Conservation (phyloP, 2,329 filamentous ascomycete genomes). For the Colletotrichum cuscutae region DNA sequence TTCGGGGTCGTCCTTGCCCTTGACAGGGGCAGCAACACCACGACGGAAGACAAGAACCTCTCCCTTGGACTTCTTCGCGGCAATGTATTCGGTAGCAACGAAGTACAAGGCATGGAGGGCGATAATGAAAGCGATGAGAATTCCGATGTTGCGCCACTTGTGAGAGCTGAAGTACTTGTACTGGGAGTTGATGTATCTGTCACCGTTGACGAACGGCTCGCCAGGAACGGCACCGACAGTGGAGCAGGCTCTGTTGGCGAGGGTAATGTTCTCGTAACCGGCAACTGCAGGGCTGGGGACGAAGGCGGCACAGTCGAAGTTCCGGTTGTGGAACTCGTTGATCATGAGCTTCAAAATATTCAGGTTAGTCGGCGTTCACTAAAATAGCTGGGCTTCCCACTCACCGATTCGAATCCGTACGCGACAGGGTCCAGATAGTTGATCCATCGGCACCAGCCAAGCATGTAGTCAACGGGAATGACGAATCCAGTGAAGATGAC, state of each 20-base stretch:
- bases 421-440: conserved; percentile 61
- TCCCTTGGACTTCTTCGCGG: conserved; percentile 66
- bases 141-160: conserved; percentile 66
- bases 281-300: conserved; percentile 18
- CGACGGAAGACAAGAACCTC: conserved; percentile 70
- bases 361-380: neutral
- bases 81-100: conserved; percentile 56
- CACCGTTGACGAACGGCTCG: conserved; percentile 52
- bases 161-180: conserved; percentile 58
- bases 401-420: conserved; percentile 74
- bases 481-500: conserved; percentile 66
- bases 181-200: conserved; percentile 52
- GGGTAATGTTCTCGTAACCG: conserved; percentile 37
- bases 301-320: conserved; percentile 49
- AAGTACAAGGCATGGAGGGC: conserved; percentile 61
- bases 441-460: conserved; percentile 63
- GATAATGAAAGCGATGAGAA: conserved; percentile 62
- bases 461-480: conserved; percentile 52
- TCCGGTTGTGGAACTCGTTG: conserved; percentile 69
- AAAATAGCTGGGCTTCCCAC: neutral
- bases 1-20: conserved; percentile 26
- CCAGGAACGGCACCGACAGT: conserved; percentile 57
- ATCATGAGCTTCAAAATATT: conserved; percentile 49
- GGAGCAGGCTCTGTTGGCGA: conserved; percentile 51
- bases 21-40: conserved; percentile 40